phyloP scores from a whole-genome alignment of 768 basidiomycete species.

The Leccinum truebloodii region DNA sequence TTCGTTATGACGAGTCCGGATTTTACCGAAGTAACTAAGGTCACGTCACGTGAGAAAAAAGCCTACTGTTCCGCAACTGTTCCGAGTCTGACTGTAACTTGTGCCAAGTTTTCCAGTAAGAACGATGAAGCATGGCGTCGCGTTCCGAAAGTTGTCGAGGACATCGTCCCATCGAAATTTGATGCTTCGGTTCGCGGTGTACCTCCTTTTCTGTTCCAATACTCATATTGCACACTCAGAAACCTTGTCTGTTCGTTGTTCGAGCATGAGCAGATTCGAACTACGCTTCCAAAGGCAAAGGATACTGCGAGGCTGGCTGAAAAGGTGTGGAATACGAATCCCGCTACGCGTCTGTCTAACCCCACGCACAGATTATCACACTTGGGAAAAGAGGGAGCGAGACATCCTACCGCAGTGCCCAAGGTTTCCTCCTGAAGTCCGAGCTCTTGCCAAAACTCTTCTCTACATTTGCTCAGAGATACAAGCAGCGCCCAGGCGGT shows the following conservation, averaged over 20 bases:
- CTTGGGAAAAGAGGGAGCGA: slow-evolving; percentile 84
- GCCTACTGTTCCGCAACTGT: no score
- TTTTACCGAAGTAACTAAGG: slow-evolving; percentile 23
- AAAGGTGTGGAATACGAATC: slow-evolving; percentile 53
- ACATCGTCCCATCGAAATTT: slow-evolving; percentile 90
- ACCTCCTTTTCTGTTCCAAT: neutral
- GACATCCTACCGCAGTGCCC: slow-evolving; percentile 68
- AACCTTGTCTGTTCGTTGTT: slow-evolving; percentile 94
- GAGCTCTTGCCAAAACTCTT: slow-evolving; percentile 82
- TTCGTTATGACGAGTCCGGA: slow-evolving; percentile 18
- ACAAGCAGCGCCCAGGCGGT: slow-evolving; percentile 81
- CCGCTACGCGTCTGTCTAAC: slow-evolving; percentile 5
- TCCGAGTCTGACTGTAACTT: no score
- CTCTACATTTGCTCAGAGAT: slow-evolving; percentile 74
- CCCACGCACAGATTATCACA: slow-evolving; percentile 70
- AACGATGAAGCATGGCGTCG: slow-evolving; percentile 91
- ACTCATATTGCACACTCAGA: slow-evolving; percentile 40
- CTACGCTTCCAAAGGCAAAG: slow-evolving; percentile 93
- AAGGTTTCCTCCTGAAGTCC: slow-evolving; percentile 76
- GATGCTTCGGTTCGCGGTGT: slow-evolving; percentile 74
- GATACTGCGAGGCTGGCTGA: slow-evolving; percentile 91
- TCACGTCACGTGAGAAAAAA: slow-evolving; percentile 3
- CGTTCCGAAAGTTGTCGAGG: slow-evolving; percentile 89
- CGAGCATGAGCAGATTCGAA: slow-evolving; percentile 94
- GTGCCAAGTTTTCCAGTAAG: neutral